These are phyloP conservation scores for Plasmodium knowlesi DNA, from an alignment of 169 alveolate genomes.

Conservation along the genomic window DNA sequence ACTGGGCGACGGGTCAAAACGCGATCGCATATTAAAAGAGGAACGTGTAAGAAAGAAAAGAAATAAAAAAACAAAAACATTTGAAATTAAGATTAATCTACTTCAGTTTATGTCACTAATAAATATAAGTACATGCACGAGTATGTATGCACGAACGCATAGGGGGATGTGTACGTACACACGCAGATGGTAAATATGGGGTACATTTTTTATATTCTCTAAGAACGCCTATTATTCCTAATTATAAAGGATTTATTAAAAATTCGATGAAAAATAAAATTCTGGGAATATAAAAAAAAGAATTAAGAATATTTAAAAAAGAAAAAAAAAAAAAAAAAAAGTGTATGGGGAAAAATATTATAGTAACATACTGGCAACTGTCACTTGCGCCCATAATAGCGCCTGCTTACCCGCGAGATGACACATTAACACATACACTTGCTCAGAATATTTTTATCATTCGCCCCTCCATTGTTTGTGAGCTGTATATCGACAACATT, in stretches of 20 bases:
- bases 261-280: conserved; percentile 28
- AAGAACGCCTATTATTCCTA: conserved; percentile 15
- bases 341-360: not conserved
- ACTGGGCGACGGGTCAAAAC: not conserved
- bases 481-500: conserved; percentile 71
- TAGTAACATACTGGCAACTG: not conserved
- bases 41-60: not conserved
- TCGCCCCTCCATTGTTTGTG: conserved; percentile 38
- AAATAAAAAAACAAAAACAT: conserved; percentile 32
- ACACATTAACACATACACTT: conserved; percentile 64
- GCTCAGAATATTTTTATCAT: conserved; percentile 66
- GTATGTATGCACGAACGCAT: conserved; percentile 5
- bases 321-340: not conserved
- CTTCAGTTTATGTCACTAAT: conserved; percentile 5
- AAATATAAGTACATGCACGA: conserved; percentile 1
- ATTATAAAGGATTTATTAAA: conserved; percentile 57
- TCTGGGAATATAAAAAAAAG: conserved; percentile 14
- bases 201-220: not conserved
- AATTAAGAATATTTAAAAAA: conserved; percentile 2
- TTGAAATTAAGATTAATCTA: conserved; percentile 22
- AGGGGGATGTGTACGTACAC: conserved; percentile 12
- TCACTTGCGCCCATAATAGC: not conserved
- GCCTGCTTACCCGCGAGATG: conserved; percentile 54
- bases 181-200: not conserved
- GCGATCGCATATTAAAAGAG: not conserved